phyloP scores from a whole-genome alignment of 2,329 filamentous ascomycete species.

The Epichloe uncinata region DNA sequence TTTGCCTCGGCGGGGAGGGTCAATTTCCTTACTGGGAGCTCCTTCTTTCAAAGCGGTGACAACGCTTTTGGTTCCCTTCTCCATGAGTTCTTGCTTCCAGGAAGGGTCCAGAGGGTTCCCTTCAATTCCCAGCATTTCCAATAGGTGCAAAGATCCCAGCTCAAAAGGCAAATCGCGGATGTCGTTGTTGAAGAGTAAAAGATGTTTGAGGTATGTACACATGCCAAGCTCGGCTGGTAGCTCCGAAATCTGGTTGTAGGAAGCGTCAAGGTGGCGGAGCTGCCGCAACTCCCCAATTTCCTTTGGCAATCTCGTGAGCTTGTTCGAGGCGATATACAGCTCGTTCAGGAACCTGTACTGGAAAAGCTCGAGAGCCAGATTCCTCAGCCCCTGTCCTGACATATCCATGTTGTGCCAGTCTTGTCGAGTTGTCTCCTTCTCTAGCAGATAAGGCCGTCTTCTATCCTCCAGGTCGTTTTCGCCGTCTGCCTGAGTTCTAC shows the following conservation, averaged over 20 bases:
- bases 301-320: slow-evolving; percentile 64
- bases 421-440: slow-evolving; percentile 55
- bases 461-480: slow-evolving; percentile 44
- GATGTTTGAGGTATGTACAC: slow-evolving; percentile 80
- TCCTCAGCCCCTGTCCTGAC: slow-evolving; percentile 86
- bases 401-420: slow-evolving; percentile 92
- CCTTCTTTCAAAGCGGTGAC: slow-evolving; percentile 74
- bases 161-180: slow-evolving; percentile 73
- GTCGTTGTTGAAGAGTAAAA: slow-evolving; percentile 83
- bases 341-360: slow-evolving; percentile 80
- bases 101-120: slow-evolving; percentile 74
- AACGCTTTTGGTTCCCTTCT: slow-evolving; percentile 74
- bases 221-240: slow-evolving; percentile 89
- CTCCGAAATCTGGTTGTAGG: slow-evolving; percentile 70
- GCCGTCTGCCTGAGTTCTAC: slow-evolving; percentile 32
- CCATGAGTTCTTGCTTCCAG: slow-evolving; percentile 69
- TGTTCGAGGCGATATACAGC: slow-evolving; percentile 89
- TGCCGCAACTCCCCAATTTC: slow-evolving; percentile 72
- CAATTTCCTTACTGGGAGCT: slow-evolving; percentile 56
- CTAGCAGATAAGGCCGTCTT: slow-evolving; percentile 50
- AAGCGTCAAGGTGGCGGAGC: slow-evolving; percentile 73
- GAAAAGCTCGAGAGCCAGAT: slow-evolving; percentile 69
- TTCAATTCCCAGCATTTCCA: slow-evolving; percentile 84
- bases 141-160: slow-evolving; percentile 73
- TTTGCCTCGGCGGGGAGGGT: background rate